These are phyloP conservation scores for Fusarium albidum DNA, from an alignment of 2,329 filamentous ascomycete genomes.

Conservation along the genomic window DNA sequence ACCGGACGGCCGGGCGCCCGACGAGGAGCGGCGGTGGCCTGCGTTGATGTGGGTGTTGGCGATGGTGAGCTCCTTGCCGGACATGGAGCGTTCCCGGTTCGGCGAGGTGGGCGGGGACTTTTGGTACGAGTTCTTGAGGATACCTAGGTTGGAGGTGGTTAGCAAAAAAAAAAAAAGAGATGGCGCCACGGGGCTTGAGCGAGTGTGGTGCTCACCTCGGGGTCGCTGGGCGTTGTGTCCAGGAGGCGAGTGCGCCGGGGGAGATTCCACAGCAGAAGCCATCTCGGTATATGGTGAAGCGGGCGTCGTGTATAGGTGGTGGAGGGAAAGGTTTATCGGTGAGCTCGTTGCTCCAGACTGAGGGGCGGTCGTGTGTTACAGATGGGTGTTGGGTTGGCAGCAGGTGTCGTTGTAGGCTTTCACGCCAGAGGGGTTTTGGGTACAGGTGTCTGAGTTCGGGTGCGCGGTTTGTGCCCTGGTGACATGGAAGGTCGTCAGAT, in stretches of 20 bases:
- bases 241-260: conserved; percentile 53
- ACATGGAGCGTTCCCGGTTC: conserved; percentile 53
- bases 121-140: conserved; percentile 88
- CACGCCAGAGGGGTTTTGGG: neutral
- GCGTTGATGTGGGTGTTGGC: conserved; percentile 96
- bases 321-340: conserved; percentile 23
- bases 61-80: conserved; percentile 88
- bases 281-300: conserved; percentile 43
- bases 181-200: neutral
- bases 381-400: neutral
- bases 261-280: conserved; percentile 50
- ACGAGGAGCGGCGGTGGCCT: conserved; percentile 84
- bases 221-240: conserved; percentile 53
- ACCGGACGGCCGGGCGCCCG: conserved; percentile 66
- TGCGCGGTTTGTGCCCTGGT: conserved; percentile 22
- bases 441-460: neutral
- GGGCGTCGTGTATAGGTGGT: conserved; percentile 15
- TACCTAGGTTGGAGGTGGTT: conserved; percentile 67
- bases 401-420: neutral
- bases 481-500: conserved; percentile 31
- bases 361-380: conserved; percentile 13
- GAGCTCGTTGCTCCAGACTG: conserved; percentile 8
- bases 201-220: conserved; percentile 55
- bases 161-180: conserved; percentile 4
- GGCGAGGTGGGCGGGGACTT: conserved; percentile 64